Base-by-base conservation (phyloP, 805 yeast species). In the Starmerella gropengiesseri region DNA sequence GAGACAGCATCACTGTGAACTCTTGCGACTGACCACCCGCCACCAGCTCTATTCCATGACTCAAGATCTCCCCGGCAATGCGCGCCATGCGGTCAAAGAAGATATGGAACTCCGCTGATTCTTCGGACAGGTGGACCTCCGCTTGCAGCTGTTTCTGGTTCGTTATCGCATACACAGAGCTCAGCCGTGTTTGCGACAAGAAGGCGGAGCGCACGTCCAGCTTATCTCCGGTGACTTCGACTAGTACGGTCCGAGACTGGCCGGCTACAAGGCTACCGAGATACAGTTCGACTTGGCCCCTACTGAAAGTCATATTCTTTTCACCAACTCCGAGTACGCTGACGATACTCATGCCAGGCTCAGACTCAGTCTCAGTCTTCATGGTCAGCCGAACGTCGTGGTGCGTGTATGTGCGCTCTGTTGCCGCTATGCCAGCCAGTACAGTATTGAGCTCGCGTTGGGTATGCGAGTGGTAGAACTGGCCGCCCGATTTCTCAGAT, bases 191-290 rank as follows among this genome's bases (percentile, higher is more conserved):
- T 7, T 26, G n/a, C 7, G 28, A 36, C n/a, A 40, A 19, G 9
- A 35, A 5, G 3, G 22, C 31, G 11, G 22, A 14, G 1, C 11
- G n/a, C 12, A 4, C 11, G 8, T 21, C 7, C 9, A 16, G 14
- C 13, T 22, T 23, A 18, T 16, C 8, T 6, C 31, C 31, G 4
- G 14, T 13, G 14, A 45, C 18, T 3, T 33, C 31, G 8, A 47
- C 2, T 8, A 40, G 26, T 7, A 44, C 25, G 7, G 50, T 26
- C 5, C 46, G 43, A 8, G 40, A 12, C 21, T 47, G 47, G 4
- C 50, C 50, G 8, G 41, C 32, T 9, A 44, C 5, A 1, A 47
- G n/a, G 14, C 43, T 36, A 2, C 45, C 47, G 3, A 47, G 19
- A 4, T 14, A 19, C 7, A 41, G 12, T 20, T 30, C 37, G 1